Evolutionary conservation across 495 filamentous ascomycete species (phyloP).

Genomic region (Penicillium fimorum): DNA sequence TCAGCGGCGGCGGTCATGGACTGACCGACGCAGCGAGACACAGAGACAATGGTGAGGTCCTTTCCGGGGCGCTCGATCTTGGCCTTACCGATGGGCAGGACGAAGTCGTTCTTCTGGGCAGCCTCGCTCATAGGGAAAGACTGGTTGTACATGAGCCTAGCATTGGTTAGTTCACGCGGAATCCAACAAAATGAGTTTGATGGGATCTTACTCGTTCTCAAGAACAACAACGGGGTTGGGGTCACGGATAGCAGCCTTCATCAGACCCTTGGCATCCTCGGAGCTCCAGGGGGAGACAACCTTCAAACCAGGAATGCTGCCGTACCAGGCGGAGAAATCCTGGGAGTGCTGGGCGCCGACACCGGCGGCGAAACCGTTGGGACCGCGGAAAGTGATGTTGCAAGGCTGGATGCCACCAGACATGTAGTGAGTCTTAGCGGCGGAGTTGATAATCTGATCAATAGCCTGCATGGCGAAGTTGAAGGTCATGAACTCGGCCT

Average conservation of each 20-base stretch:
- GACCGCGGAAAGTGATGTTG: constrained; percentile 98
- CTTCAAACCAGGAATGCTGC: constrained; percentile 94
- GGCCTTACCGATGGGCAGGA: constrained; percentile 94
- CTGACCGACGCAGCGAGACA: constrained; percentile 94
- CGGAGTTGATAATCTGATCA: constrained; percentile 99
- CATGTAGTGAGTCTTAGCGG: constrained; percentile 99
- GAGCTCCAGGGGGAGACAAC: constrained; percentile 93
- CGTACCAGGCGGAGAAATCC: constrained; percentile 98
- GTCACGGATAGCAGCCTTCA: constrained; percentile 97
- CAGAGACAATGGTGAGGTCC: constrained; percentile 90
- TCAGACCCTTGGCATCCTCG: constrained; percentile 95
- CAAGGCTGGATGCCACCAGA: constrained; percentile 98
- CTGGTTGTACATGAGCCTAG: constrained; percentile 84
- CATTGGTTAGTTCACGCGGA: neutral
- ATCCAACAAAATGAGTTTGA: neutral
- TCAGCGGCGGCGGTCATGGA: constrained; percentile 81
- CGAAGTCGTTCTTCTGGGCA: constrained; percentile 92
- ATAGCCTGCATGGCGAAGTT: constrained; percentile 99
- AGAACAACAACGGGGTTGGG: constrained; percentile 94
- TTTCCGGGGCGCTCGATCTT: constrained; percentile 96
- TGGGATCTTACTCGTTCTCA: constrained; percentile 78
- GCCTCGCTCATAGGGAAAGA: constrained; percentile 94
- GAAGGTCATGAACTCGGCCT: constrained; percentile 99
- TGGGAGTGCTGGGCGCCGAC: constrained; percentile 98
- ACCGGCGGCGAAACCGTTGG: constrained; percentile 95